Conservation (phyloP, 2,329 filamentous ascomycete genomes). For the Zymoseptoria passerinii region DNA sequence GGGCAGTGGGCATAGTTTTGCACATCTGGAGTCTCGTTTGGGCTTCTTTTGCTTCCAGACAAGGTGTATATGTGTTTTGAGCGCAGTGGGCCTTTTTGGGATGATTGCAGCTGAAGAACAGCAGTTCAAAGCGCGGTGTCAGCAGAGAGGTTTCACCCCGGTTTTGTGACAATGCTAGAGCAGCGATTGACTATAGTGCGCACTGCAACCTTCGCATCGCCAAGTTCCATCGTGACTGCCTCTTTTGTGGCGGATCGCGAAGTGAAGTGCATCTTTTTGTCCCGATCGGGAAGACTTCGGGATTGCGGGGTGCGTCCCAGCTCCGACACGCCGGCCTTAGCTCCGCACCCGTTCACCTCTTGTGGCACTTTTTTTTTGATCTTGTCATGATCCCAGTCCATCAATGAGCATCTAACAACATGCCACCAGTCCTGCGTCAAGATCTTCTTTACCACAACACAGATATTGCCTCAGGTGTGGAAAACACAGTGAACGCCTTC, state of each 20-base stretch:
- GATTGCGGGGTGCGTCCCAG: neutral
- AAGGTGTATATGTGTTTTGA: neutral
- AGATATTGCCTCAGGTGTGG: no score
- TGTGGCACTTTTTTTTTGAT: no score
- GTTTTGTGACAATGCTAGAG: neutral
- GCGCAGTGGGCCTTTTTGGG: neutral
- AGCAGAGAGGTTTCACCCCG: neutral
- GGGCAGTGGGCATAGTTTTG: neutral
- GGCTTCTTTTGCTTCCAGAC: neutral
- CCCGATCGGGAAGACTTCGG: neutral
- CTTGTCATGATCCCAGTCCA: no score
- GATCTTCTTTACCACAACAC: no score
- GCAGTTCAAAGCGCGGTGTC: neutral
- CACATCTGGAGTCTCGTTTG: neutral
- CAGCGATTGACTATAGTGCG: neutral
- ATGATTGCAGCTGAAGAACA: neutral
- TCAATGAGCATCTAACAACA: no score
- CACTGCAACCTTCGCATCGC: neutral
- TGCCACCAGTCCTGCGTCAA: no score
- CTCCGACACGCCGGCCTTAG: neutral
- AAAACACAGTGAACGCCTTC: neutral
- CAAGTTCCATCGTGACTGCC: neutral
- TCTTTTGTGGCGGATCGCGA: neutral
- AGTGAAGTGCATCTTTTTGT: neutral
- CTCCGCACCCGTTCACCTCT: neutral